phyloP scores from a whole-genome alignment of 805 yeast species.

The Ogataea nonfermentans region DNA sequence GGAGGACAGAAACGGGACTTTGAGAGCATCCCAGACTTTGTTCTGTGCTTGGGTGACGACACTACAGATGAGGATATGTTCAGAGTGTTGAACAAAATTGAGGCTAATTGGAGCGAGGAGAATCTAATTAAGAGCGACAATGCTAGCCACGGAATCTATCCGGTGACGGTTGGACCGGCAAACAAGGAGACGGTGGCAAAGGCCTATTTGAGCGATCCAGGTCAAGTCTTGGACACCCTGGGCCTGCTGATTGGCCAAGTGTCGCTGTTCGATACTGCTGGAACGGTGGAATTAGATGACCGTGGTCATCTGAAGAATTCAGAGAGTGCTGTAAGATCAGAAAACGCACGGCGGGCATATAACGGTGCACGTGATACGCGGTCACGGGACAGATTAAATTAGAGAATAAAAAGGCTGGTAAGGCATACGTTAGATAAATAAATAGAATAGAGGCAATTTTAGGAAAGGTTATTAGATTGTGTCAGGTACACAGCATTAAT shows the following conservation, averaged over 20 bases:
- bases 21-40: slow-evolving; percentile 72
- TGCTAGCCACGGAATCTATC: slow-evolving; percentile 64
- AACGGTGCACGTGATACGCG: slow-evolving; percentile 5
- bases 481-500: background rate
- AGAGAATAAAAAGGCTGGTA: slow-evolving; percentile 1
- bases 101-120: slow-evolving; percentile 46
- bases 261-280: slow-evolving; percentile 73
- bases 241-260: slow-evolving; percentile 79
- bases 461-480: background rate
- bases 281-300: slow-evolving; percentile 71
- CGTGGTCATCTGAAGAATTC: slow-evolving; percentile 64
- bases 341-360: slow-evolving; percentile 37
- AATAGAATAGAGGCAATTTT: background rate
- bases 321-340: slow-evolving; percentile 43
- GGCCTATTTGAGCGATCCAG: slow-evolving; percentile 80
- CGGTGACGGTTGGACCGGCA: slow-evolving; percentile 92
- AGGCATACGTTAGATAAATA: no score
- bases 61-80: slow-evolving; percentile 98
- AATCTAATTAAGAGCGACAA: slow-evolving; percentile 43
- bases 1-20: slow-evolving; percentile 19
- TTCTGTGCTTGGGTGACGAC: slow-evolving; percentile 92
- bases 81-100: slow-evolving; percentile 64
- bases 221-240: slow-evolving; percentile 78
- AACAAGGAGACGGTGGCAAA: slow-evolving; percentile 82
- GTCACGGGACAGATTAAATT: background rate